Conservation (phyloP, 164 flowering plant genomes). For the Cinnamomum micranthum region DNA sequence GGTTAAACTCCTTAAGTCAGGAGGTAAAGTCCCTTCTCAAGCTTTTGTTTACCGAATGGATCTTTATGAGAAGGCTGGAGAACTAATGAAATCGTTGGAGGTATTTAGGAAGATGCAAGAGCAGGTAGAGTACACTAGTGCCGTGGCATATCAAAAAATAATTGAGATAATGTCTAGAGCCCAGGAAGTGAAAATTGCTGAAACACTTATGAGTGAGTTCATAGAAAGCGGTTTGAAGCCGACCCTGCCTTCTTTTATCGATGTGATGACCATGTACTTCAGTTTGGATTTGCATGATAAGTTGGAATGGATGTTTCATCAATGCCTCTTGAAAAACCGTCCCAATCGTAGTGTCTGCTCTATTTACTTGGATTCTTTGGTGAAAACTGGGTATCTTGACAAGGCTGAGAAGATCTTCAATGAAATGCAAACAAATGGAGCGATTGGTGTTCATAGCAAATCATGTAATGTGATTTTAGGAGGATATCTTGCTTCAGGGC, state of each 20-base stretch:
- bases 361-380: conserved; percentile 75
- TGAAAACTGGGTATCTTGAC: conserved; percentile 43
- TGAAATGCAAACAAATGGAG: conserved; percentile 48
- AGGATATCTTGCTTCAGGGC: conserved; percentile 50
- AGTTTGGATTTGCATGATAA: conserved; percentile 55
- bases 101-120: conserved; percentile 63
- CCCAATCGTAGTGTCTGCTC: conserved; percentile 57
- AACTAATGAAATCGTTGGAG: conserved; percentile 60
- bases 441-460: conserved; percentile 52
- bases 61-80: conserved; percentile 58
- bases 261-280: conserved; percentile 61
- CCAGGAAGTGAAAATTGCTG: conserved; percentile 60
- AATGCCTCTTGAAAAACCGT: conserved; percentile 53
- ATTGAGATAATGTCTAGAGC: conserved; percentile 73
- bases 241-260: conserved; percentile 54
- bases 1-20: conserved; percentile 48
- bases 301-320: conserved; percentile 54
- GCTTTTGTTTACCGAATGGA: conserved; percentile 82
- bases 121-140: conserved; percentile 34
- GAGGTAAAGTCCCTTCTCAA: conserved; percentile 42
- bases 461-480: conserved; percentile 72
- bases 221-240: conserved; percentile 65
- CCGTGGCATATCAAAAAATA: conserved; percentile 69
- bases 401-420: conserved; percentile 71
- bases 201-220: conserved; percentile 70